phyloP scores from a whole-genome alignment of 768 basidiomycete genomes.

The Dictyophora rubrovolvata region DNA sequence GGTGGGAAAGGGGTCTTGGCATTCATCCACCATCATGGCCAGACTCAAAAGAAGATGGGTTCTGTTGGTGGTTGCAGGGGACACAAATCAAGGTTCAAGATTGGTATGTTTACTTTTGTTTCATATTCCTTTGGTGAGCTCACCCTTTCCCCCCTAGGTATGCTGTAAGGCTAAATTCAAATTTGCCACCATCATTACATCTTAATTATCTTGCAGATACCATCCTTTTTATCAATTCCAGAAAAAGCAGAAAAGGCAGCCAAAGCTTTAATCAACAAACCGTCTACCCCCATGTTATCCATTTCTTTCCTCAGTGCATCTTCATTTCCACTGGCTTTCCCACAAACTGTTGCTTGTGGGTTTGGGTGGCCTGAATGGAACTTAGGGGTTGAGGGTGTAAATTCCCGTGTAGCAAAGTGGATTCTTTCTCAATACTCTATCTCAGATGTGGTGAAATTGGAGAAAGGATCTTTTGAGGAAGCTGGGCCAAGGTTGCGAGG shows the following conservation, averaged over 20 bases:
- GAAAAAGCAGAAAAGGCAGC: slow-evolving; percentile 65
- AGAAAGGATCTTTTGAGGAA: slow-evolving; percentile 4
- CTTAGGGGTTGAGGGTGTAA: slow-evolving; percentile 81
- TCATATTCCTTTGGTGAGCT: neutral
- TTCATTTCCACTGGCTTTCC: slow-evolving; percentile 71
- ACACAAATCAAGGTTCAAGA: slow-evolving; percentile 71
- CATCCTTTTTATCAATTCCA: slow-evolving; percentile 70
- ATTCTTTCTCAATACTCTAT: slow-evolving; percentile 41
- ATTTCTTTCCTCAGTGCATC: slow-evolving; percentile 79
- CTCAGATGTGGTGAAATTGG: neutral
- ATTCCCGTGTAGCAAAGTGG: slow-evolving; percentile 65
- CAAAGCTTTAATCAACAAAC: slow-evolving; percentile 34
- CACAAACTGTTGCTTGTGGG: slow-evolving; percentile 67
- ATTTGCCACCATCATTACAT: slow-evolving; percentile 34
- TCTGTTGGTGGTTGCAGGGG: slow-evolving; percentile 67
- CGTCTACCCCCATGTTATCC: slow-evolving; percentile 40
- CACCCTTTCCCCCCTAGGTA: slow-evolving; percentile 2
- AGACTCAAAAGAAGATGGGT: slow-evolving; percentile 61
- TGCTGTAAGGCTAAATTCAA: neutral
- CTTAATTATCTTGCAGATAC: slow-evolving; percentile 30
- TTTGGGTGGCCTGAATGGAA: slow-evolving; percentile 73
- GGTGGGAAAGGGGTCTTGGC: slow-evolving; percentile 70
- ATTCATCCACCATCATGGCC: slow-evolving; percentile 88
- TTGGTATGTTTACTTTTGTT: slow-evolving; percentile 42
- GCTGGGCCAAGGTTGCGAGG: slow-evolving; percentile 46